These are phyloP conservation scores for Thraustotheca clavata DNA, from an alignment of 352 stramenopile genomes.

Conservation along the genomic window DNA sequence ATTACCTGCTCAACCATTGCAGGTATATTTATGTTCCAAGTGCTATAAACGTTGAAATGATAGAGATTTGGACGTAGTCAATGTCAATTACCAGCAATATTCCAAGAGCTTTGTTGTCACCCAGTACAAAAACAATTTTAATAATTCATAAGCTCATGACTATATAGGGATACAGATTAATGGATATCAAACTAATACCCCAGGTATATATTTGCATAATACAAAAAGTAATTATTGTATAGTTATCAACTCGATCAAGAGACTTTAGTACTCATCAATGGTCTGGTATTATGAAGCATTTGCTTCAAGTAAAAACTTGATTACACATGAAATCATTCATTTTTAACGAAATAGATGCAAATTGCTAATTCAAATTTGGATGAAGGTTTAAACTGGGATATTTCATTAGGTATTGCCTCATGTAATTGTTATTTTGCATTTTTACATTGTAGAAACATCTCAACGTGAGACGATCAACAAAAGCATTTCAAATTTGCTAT, in stretches of 20 bases:
- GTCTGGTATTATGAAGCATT: slow-evolving; percentile 58
- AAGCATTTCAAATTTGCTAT: slow-evolving; percentile 38
- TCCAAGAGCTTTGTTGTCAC: slow-evolving; percentile 45
- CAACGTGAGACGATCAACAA: slow-evolving; percentile 29
- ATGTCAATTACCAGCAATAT: slow-evolving; percentile 24
- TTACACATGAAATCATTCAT: neutral
- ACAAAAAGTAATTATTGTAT: neutral
- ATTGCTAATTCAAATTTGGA: slow-evolving; percentile 46
- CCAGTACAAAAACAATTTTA: slow-evolving; percentile 28
- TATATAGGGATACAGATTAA: slow-evolving; percentile 51
- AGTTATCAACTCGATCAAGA: slow-evolving; percentile 39
- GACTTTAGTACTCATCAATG: slow-evolving; percentile 68
- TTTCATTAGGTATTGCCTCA: slow-evolving; percentile 24
- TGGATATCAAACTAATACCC: slow-evolving; percentile 61
- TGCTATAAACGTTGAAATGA: neutral
- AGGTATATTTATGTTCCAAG: neutral
- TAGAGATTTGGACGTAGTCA: slow-evolving; percentile 20
- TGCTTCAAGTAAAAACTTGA: slow-evolving; percentile 40
- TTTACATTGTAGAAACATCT: slow-evolving; percentile 8
- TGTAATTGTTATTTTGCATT: neutral
- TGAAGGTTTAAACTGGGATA: slow-evolving; percentile 52
- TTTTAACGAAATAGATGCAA: slow-evolving; percentile 41
- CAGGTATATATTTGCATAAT: slow-evolving; percentile 31
- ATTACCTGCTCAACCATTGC: slow-evolving; percentile 22
- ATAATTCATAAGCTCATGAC: neutral